These are phyloP conservation scores for Mycena olivaceomarginata DNA, from an alignment of 768 basidiomycete genomes.

Conservation along the genomic window DNA sequence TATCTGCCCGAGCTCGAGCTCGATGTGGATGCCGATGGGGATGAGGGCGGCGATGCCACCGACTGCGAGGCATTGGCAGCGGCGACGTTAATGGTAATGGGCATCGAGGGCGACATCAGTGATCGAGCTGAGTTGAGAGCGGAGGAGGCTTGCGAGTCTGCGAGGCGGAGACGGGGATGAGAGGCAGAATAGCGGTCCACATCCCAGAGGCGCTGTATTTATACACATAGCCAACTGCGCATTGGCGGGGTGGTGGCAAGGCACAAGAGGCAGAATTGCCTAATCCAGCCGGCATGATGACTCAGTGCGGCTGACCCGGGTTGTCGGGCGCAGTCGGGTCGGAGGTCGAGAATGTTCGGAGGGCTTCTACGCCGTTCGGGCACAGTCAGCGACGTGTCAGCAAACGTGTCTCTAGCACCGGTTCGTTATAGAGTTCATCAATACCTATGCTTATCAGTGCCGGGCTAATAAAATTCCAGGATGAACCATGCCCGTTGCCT, in stretches of 20 bases:
- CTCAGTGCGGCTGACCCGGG: too few relatives aligned
- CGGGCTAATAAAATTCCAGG: too few relatives aligned
- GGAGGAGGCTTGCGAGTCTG: not conserved
- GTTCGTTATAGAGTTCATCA: too few relatives aligned
- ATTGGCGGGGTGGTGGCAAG: not conserved
- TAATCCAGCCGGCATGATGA: not conserved
- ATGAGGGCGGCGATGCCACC: not conserved
- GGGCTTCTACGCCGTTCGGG: slow-evolving; percentile 22
- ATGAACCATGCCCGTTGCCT: too few relatives aligned
- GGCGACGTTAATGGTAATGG: too few relatives aligned
- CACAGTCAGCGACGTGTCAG: slow-evolving; percentile 17
- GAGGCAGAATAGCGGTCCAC: not conserved
- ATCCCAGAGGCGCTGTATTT: slow-evolving; percentile 18
- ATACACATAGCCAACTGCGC: slow-evolving; percentile 17
- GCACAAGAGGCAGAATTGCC: slow-evolving; percentile 1
- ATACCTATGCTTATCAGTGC: too few relatives aligned
- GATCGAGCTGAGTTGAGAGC: not conserved
- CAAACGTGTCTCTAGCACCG: not conserved
- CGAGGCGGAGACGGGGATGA: not conserved
- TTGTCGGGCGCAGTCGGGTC: not conserved
- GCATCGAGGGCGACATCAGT: slow-evolving; percentile 36
- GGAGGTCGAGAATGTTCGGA: slow-evolving; percentile 28
- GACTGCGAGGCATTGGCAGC: not conserved
- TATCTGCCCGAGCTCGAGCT: slow-evolving; percentile 27
- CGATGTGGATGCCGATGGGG: not conserved